Evolutionary conservation across 2,329 filamentous ascomycete species (phyloP), one percentile per base, ranked within the genome.

Genomic region (Clonostachys rosea): DNA sequence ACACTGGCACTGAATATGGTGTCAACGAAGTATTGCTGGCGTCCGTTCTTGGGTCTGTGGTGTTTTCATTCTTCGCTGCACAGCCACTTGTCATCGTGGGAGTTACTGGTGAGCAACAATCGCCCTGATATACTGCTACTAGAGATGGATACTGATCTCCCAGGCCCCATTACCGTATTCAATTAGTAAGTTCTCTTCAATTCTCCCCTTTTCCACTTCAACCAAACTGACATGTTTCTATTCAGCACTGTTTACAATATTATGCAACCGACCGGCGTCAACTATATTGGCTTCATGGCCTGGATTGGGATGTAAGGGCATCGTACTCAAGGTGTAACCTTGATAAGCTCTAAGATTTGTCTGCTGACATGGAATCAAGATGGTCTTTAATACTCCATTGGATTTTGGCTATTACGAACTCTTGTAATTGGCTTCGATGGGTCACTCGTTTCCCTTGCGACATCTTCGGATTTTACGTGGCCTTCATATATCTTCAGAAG

Each of bases 391-490:
- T 91, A 20, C 84, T 95, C 68, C 90, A 95, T 67, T 91, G 87
- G 86, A 71, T 90, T 40, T 78, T 95, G 17, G 90, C 90, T 43
- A 73, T 89, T 47, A 89, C 87, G 11, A 96, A 96, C 63, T 84
- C 89, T 2, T 95, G 91, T 72, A 94, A 95, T 66, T 87, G 79
- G 58, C 74, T 96, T n/a, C 85, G 83, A 59, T 95, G 91, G 65
- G 90, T 96, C 18, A 96, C 91, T 1, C 80, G 89, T 13, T 96
- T 96, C 62, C 90, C 89, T 20, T 95, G 91, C 68, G 91, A 96
- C 64, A 94, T 92, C 58, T 95, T 96, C 55, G 91, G 90, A 44
- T 95, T 95, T 69, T 95, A 95, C 62, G 90, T 95, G 43, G 90
- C 90, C 48, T 91, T 88, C 61, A 92, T 95, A 65, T 95, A 95